A percentile compares a stretch with the other conserved stretches of the same genome.
These are phyloP conservation scores for Thraustochytrium striatum DNA, from an alignment of 352 stramenopile genomes.

Conservation along the genomic window DNA sequence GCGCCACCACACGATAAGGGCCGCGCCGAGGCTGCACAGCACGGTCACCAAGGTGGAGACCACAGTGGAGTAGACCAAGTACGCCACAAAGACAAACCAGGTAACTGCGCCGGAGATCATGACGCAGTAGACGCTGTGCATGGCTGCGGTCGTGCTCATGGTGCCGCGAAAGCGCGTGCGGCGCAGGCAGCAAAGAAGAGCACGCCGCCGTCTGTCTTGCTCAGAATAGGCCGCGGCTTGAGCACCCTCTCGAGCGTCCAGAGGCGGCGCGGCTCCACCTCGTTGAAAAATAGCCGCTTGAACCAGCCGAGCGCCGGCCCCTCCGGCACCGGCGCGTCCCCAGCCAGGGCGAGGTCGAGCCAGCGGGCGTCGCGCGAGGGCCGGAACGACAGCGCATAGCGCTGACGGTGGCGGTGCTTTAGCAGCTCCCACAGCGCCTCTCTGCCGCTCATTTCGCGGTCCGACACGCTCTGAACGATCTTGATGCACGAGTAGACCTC, in stretches of 20 bases:
- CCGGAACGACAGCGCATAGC: constrained; percentile 8
- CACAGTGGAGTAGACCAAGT: constrained; percentile 41
- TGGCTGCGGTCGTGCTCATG: background rate
- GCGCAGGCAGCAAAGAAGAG: constrained; percentile 39
- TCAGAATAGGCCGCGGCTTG: constrained; percentile 35
- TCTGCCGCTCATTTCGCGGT: background rate
- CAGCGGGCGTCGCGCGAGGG: background rate
- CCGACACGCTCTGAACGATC: constrained; percentile 11
- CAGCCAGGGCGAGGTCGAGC: background rate
- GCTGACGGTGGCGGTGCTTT: background rate
- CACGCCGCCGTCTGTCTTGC: background rate
- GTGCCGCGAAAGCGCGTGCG: constrained; percentile 19
- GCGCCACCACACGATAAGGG: no score
- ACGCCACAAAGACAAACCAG: constrained; percentile 38
- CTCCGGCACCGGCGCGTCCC: background rate
- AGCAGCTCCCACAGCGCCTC: constrained; percentile 14
- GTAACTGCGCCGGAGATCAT: background rate
- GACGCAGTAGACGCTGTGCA: constrained; percentile 7
- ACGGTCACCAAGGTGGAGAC: constrained; percentile 26
- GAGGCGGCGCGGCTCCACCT: background rate
- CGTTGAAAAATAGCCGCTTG: no score
- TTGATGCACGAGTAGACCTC: constrained; percentile 37
- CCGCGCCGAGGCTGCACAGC: background rate
- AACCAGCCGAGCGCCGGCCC: constrained; percentile 6
- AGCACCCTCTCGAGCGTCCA: constrained; percentile 40